phyloP scores from a whole-genome alignment of 1,284 basidiomycete species.

The Lignosus rhinocerotis region DNA sequence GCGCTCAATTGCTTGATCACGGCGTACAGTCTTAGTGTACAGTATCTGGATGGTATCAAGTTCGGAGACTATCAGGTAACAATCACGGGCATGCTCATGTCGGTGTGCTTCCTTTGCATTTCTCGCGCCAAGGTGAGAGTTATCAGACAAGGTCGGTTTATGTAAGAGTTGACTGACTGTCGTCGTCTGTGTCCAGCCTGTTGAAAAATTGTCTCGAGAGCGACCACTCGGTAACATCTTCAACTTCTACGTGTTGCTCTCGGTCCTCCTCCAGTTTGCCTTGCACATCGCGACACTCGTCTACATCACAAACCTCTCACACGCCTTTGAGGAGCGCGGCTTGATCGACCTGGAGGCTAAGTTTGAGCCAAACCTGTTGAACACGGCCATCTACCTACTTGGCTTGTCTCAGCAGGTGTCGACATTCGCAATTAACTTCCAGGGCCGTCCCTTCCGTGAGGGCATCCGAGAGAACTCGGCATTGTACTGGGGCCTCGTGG shows the following conservation, averaged over 20 bases:
- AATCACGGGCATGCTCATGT: slow-evolving; percentile 94
- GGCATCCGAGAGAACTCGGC: slow-evolving; percentile 92
- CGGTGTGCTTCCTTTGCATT: slow-evolving; percentile 95
- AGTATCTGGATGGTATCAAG: slow-evolving; percentile 96
- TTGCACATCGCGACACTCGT: slow-evolving; percentile 87
- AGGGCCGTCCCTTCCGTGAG: slow-evolving; percentile 95
- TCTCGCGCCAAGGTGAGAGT: slow-evolving; percentile 86
- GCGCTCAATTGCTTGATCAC: slow-evolving; percentile 96
- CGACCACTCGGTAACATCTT: slow-evolving; percentile 93
- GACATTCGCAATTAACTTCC: slow-evolving; percentile 94
- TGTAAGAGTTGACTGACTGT: background rate
- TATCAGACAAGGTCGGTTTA: background rate
- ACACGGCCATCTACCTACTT: slow-evolving; percentile 93
- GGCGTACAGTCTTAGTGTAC: slow-evolving; percentile 92
- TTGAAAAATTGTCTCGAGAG: slow-evolving; percentile 89
- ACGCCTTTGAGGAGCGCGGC: slow-evolving; percentile 77
- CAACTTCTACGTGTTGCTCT: slow-evolving; percentile 90
- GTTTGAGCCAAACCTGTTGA: slow-evolving; percentile 89
- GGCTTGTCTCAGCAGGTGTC: slow-evolving; percentile 95
- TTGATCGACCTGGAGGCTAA: slow-evolving; percentile 91
- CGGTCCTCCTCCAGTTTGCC: slow-evolving; percentile 89
- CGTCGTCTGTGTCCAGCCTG: slow-evolving; percentile 53
- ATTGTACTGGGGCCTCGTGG: slow-evolving; percentile 88
- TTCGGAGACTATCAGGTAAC: slow-evolving; percentile 97
- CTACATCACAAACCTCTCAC: slow-evolving; percentile 87